A percentile compares a stretch with the other conserved stretches of the same genome.
Evolutionary conservation across 768 basidiomycete species (phyloP).

Genomic region (Sarcodon aspratus): DNA sequence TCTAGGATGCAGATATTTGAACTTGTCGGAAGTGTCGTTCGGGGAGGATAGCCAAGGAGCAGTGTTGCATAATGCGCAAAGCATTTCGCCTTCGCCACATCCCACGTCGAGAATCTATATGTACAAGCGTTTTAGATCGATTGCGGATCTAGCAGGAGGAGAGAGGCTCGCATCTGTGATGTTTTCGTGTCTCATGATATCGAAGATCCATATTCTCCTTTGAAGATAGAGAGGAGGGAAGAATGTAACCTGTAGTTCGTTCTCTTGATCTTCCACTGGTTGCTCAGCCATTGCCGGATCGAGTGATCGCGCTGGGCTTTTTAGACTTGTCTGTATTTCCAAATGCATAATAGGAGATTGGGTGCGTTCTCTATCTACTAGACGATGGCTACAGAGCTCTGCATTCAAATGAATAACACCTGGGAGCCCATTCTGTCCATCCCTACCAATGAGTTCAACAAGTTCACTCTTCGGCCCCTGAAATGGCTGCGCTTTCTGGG

Average conservation of each 20-base stretch:
- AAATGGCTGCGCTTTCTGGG: too few relatives aligned
- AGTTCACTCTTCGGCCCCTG: too few relatives aligned
- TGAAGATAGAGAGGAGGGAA: constrained; percentile 15
- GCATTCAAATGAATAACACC: too few relatives aligned
- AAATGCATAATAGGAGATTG: too few relatives aligned
- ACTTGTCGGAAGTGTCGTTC: constrained; percentile 3
- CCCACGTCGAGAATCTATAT: constrained; percentile 70
- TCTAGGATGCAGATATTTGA: constrained; percentile 8
- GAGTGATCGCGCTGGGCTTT: too few relatives aligned
- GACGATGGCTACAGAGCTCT: too few relatives aligned
- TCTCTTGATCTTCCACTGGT: neutral
- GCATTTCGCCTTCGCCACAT: constrained; percentile 73
- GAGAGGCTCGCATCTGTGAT: constrained; percentile 9
- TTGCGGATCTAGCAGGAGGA: neutral
- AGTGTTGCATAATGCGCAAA: constrained; percentile 60
- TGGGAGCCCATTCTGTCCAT: too few relatives aligned
- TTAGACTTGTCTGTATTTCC: too few relatives aligned
- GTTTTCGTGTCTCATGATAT: constrained; percentile 13
- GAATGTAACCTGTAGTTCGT: constrained; percentile 17
- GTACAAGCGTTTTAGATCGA: neutral
- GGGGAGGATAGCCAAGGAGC: constrained; percentile 54
- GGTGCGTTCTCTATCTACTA: too few relatives aligned
- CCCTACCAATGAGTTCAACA: too few relatives aligned
- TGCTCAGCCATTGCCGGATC: too few relatives aligned
- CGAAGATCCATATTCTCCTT: constrained; percentile 17